Percentiles rank a stretch among this genome's conserved stretches.
These are phyloP conservation scores for Eurotiales sp. DNA, from an alignment of 2,329 filamentous ascomycete species.

Conservation along the genomic window DNA sequence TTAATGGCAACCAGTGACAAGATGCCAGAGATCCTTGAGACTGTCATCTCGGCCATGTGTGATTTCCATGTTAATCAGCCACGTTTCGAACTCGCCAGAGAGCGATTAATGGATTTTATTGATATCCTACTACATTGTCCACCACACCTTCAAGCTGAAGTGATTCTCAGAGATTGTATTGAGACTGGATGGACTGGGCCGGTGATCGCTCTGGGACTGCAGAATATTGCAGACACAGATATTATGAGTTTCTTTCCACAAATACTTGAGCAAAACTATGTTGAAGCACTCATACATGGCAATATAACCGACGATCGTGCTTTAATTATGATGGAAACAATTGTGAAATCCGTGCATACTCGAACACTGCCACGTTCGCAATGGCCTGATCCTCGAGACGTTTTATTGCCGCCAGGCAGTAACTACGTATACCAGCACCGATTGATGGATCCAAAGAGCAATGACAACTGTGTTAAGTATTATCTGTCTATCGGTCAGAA, in stretches of 20 bases:
- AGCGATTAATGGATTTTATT: conserved; percentile 70
- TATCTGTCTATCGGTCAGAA: conserved; percentile 67
- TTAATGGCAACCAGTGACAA: conserved; percentile 96
- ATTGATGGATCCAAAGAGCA: conserved; percentile 80
- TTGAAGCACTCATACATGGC: conserved; percentile 84
- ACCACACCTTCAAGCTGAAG: conserved; percentile 82
- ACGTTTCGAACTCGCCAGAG: conserved; percentile 86
- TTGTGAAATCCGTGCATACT: conserved; percentile 74
- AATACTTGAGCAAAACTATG: conserved; percentile 75
- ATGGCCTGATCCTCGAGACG: conserved; percentile 72
- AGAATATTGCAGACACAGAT: conserved; percentile 68
- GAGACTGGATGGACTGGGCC: conserved; percentile 73
- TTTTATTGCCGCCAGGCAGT: conserved; percentile 72
- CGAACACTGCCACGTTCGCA: conserved; percentile 70
- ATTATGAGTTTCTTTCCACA: conserved; percentile 75
- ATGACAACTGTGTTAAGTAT: conserved; percentile 83
- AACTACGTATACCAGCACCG: conserved; percentile 80
- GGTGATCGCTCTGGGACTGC: conserved; percentile 74
- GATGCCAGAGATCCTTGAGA: conserved; percentile 82
- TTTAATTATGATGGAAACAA: conserved; percentile 74
- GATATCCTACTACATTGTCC: conserved; percentile 85
- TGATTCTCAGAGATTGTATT: conserved; percentile 80
- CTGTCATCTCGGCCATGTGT: conserved; percentile 78
- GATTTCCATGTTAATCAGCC: conserved; percentile 81
- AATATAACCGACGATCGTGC: conserved; percentile 95